Percentiles rank a stretch among this genome's conserved stretches.
phyloP scores from a whole-genome alignment of 495 filamentous ascomycete genomes.

The Xylaria acuta region DNA sequence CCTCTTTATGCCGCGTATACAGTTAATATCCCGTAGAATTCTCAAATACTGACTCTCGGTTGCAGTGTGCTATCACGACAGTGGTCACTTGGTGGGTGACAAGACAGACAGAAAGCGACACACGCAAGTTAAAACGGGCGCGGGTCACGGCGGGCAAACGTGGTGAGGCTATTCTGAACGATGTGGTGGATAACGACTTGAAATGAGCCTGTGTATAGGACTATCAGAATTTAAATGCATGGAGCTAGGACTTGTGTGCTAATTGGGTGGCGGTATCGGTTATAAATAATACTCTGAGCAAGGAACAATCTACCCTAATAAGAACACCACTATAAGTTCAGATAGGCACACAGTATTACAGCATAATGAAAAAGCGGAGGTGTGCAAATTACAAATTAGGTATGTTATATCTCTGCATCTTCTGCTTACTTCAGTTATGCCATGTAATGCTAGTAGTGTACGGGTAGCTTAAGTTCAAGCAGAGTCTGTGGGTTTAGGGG shows the following conservation, averaged over 20 bases:
- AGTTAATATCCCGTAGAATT: background rate
- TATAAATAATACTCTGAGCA: background rate
- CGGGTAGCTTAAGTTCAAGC: background rate
- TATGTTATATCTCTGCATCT: background rate
- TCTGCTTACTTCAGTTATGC: background rate
- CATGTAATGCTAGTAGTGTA: background rate
- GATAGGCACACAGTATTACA: background rate
- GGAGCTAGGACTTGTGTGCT: background rate
- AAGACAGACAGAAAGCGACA: conserved; percentile 46
- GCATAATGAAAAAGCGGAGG: background rate
- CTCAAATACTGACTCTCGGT: background rate
- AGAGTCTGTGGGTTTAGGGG: background rate
- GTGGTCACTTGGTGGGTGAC: conserved; percentile 45
- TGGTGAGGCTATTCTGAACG: conserved; percentile 50
- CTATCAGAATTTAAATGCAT: background rate
- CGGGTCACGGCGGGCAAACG: conserved; percentile 48
- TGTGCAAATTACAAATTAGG: background rate
- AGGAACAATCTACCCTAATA: background rate
- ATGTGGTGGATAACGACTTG: conserved; percentile 49
- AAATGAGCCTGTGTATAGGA: conserved; percentile 17
- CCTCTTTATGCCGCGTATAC: background rate
- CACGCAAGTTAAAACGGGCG: conserved; percentile 49
- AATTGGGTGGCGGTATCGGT: background rate
- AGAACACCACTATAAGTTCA: background rate
- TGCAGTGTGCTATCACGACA: conserved; percentile 36